Percentiles rank a stretch among this genome's conserved stretches.
Conservation (phyloP, 148 eudicot species). For the Rhododendron williamsianum region DNA sequence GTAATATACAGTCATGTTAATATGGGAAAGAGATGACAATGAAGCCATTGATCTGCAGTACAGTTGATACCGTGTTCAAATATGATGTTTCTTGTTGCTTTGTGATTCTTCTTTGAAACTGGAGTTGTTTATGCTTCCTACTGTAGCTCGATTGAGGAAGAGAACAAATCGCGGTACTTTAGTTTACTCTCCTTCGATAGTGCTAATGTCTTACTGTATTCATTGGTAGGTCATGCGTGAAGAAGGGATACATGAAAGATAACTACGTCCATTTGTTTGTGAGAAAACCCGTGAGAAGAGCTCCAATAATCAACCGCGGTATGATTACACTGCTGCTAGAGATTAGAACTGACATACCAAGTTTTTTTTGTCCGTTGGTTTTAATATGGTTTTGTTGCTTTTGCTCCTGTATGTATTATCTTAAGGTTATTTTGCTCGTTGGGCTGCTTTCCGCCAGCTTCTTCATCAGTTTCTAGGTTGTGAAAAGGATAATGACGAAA, state of each 20-base stretch:
- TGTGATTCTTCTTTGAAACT: background rate
- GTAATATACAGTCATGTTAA: background rate
- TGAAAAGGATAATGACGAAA: conserved; percentile 28
- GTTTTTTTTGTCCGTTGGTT: background rate
- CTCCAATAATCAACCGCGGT: conserved; percentile 99
- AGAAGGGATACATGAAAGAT: conserved; percentile 95
- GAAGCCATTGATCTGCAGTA: background rate
- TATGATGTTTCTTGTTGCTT: background rate
- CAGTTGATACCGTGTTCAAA: background rate
- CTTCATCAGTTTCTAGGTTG: conserved; percentile 71
- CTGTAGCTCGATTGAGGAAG: background rate
- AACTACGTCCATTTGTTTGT: conserved; percentile 85
- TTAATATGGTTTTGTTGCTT: background rate
- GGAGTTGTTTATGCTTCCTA: background rate
- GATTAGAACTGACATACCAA: conserved; percentile 1
- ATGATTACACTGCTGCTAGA: conserved; percentile 18
- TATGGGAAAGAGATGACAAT: background rate
- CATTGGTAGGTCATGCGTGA: conserved; percentile 79
- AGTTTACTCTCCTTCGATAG: background rate
- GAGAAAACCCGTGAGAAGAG: conserved; percentile 83
- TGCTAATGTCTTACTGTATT: conserved; percentile 2
- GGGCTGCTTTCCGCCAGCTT: conserved; percentile 83
- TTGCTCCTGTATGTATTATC: background rate
- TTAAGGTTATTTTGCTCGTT: conserved; percentile 91
- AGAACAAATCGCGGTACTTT: background rate